Base-by-base conservation (phyloP, 768 basidiomycete species). In the Termitomyces sp. region DNA sequence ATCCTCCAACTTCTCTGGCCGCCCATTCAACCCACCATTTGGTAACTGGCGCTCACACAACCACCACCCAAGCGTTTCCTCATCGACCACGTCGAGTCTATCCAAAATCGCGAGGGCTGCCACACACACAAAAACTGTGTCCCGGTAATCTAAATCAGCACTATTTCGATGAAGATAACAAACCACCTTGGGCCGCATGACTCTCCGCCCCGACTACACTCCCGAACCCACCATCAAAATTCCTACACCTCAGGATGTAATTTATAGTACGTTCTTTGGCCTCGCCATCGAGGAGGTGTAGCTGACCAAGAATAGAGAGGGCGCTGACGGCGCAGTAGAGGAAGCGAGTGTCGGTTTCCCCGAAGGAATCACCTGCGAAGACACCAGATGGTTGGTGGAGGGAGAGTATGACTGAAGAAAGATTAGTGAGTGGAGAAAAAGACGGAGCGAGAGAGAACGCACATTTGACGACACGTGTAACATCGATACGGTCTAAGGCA, bases 1-100 rank as follows among this genome's bases (percentile, higher is more conserved):
- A 67, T 98, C 96, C 72, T 94, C 92, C 34, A 98, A 76, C 72
- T 99, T 99, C 68, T 99, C 93, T 10, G 97, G 97, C n/a, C 97
- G 79, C 0, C 96, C 97, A 62, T 98, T 98, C 57, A 99, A 74
- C 0, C 97, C 97, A 8, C 97, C 97, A 63, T 82, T 93, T 0
- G 94, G 89, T 12, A 97, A 76, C 68, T 99, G 97, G 7, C 97
- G 79, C 66, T 98, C 97, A 6, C 90, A 82, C 3, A 99, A 73
- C 97, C 97, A 98, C 88, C 92, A 95, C 2, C 78, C 88, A 1
- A 98, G 73, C 28, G 84, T 89, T n/a, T 90, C 81, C 2, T 75
- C 67, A 64, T 98, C 93, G 3, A 96, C 79, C 30, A 79, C 78
- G 63, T 97, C 90, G 14, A 98, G 72, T 46, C 85, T 72, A 68